Evolutionary conservation across 2,329 filamentous ascomycete genomes (phyloP), one percentile per base, ranked within the genome.

Genomic region (Colletotrichum acutatum): DNA sequence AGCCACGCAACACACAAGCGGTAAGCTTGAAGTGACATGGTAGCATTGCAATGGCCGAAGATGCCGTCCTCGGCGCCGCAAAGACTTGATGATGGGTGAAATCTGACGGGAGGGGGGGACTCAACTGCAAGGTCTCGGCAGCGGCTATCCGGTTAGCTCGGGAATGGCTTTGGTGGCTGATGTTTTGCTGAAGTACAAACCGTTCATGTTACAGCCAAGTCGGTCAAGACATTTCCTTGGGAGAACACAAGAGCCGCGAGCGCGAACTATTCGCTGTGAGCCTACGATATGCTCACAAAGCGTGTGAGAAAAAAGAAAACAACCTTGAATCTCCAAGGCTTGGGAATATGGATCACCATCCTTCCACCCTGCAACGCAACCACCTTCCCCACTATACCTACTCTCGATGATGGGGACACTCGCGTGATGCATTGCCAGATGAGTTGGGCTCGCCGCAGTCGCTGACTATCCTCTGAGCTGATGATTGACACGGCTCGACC

Each of bases 61-160:
- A 54, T 24, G 12, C 19, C 30, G 32, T 63, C n/a, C 26, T 16
- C 52, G 26, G 24, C 14, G 11, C 26, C 32, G 46, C 37, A 24
- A 49, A 28, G 24, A 34, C 28, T 30, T 22, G 30, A 37, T 16
- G 30, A 24, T 22, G 14, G n/a, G 16, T 6, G 57, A 59, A 16
- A 34, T 8, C 24, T 63, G 19, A 32, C 19, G 30, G 62, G 37
- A 61, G 34, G 24, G 28, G 32, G 63, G 8, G 42, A 24, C 37
- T 42, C 14, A 19, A 42, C 37, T 42, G 37, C 37, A 14, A 28
- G 26, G 26, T 52, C 66, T 73, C 67, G 71, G 71, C 61, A 61
- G 61, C 66, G 71, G 66, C 34, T 71, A 71, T 71, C 67, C 71
- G 71, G 71, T 71, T 61, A 73, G 49, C 71, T 71, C 66, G 60